Base-by-base conservation (phyloP, 2,329 filamentous ascomycete species). In the Pseudogymnoascus sp. region DNA sequence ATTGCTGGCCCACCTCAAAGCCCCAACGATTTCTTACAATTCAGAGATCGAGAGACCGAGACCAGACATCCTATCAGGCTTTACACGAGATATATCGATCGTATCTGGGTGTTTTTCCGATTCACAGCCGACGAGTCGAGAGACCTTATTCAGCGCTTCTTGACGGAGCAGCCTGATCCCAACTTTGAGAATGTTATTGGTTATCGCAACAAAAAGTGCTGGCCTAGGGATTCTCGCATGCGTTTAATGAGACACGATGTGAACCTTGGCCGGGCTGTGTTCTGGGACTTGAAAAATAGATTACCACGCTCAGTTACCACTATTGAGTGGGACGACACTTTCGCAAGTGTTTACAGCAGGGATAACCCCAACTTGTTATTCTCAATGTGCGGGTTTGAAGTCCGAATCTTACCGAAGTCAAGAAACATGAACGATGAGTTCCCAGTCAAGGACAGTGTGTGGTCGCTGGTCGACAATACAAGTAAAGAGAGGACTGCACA, bases 131-230 rank as follows among this genome's bases (percentile, higher is more conserved):
- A 99, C 53, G 95, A 99, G 73, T 96, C 93, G 2, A 84, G 95
- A 66, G 95, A 99, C 71, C 81, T 99, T 57, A 99, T 99, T 65
- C 95, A 99, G 75, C 89, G 95, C 9, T 99, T 97, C 82, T 81
- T 99, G 69, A 99, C 96, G 0, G 96, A 99, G 74, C 93, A 99
- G 73, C 95, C 95, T 0, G 96, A 99, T 75, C 95, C 95, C 1
- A 99, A 99, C 74, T 99, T 99, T 68, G 95, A 99, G 75, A 99
- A 99, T 68, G 95, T 99, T 44, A 97, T 99, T 70, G 95, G 95
- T 0, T 99, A 97, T 77, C 93, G 91, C 80, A 99, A 96, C 78
- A 99, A 99, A 82, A 99, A 97, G 76, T 99, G 96, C 77, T 99
- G 95, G 95, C 96, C 95, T 44, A 87, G 95, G 71, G 95, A 99